Base-by-base conservation (phyloP, 2,329 filamentous ascomycete species). In the Teratosphaeria destructans region DNA sequence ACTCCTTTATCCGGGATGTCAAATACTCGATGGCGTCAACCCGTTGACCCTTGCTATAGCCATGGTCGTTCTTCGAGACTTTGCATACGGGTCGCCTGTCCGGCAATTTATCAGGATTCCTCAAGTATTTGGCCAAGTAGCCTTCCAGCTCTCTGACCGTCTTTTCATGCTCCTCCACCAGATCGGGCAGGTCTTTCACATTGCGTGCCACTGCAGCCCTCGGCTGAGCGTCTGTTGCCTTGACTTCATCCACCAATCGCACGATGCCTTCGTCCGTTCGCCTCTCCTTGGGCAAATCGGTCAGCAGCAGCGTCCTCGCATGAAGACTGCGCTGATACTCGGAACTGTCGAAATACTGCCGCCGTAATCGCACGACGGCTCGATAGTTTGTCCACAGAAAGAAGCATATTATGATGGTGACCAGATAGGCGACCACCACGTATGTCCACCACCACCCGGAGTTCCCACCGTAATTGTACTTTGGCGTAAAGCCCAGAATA, bases 1-100 rank as follows among this genome's bases (percentile, higher is more conserved):
- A 80, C 55, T 86, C 81, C 65, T 85, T 85, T 70, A 99, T 96
- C 19, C 92, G 86, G 57, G 87, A 83, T 0, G 91, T 95, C 58
- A 95, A 79, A 69, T 96, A 97, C 63, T 96, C 90, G 68, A 99
- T 97, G 19, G 94, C 90, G 71, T 99, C 94, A 4, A 97, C 83
- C 71, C 91, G 93, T 64, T 89, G 84, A 14, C 83, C 83, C 37
- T 81, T 83, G 27, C 86, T 80, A 66, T 84, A 86, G 0, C 61
- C 60, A 59, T 83, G 85, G 67, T 96, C 90, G 63, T 87, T 88
- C 71, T 91, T 93, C 12, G 88, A 88, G 0, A 90, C 89, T 53
- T 82, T 85, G 78, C 92, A 95, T 55, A 82, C 81, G 1, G 94
- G 94, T 37, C 94, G 83, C 23, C 83, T 84, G 0, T 87, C 67